These are phyloP conservation scores for Yarrowia phangngaensis DNA, from an alignment of 805 yeast species.

Conservation along the genomic window DNA sequence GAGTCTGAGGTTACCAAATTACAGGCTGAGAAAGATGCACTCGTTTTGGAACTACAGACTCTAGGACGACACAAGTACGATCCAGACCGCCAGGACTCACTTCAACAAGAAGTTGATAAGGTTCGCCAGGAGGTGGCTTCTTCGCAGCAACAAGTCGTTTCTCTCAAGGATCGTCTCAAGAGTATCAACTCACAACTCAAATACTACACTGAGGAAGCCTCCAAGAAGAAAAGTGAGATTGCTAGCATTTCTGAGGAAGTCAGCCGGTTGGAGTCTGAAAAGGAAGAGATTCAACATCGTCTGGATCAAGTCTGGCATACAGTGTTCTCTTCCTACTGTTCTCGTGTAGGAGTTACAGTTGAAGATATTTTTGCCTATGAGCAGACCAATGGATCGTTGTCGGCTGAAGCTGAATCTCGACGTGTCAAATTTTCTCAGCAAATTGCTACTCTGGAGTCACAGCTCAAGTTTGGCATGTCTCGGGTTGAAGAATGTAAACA, in stretches of 20 bases:
- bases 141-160: constrained; percentile 3
- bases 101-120: constrained; percentile 12
- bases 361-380: constrained; percentile 64
- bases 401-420: constrained; percentile 31
- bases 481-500: constrained; percentile 50
- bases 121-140: constrained; percentile 16
- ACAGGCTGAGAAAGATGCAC: constrained; percentile 48
- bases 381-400: constrained; percentile 50
- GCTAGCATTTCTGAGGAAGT: constrained; percentile 28
- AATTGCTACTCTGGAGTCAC: constrained; percentile 56
- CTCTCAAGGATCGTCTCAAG: constrained; percentile 27
- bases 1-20: constrained; percentile 51
- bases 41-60: constrained; percentile 51
- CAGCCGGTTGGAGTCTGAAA: neutral
- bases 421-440: constrained; percentile 59
- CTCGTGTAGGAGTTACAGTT: constrained; percentile 47
- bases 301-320: constrained; percentile 29
- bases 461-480: constrained; percentile 61
- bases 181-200: constrained; percentile 31
- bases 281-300: constrained; percentile 1
- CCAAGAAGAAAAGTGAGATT: constrained; percentile 24
- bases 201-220: constrained; percentile 27
- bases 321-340: constrained; percentile 50
- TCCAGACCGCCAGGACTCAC: constrained; percentile 5
- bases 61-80: constrained; percentile 23